phyloP scores from a whole-genome alignment of 1,139 yeast genomes.

The Nakaseomyces bracarensis region DNA sequence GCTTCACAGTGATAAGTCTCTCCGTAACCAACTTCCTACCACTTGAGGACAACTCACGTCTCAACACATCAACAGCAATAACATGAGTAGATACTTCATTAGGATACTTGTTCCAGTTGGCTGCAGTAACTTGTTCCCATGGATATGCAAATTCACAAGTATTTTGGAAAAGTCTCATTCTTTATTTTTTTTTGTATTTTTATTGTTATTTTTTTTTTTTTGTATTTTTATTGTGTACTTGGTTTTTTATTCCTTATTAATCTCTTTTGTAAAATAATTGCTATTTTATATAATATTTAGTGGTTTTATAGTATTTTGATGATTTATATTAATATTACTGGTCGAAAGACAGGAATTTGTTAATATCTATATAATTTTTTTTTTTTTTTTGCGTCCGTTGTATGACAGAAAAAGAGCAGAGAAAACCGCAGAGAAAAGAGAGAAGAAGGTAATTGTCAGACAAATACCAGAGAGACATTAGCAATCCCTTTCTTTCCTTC shows the following conservation, averaged over 20 bases:
- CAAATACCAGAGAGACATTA: too few species aligned
- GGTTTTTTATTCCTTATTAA: neutral
- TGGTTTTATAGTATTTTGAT: too few species aligned
- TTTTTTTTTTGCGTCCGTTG: too few species aligned
- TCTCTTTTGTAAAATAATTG: too few species aligned
- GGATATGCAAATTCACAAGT: slow-evolving; percentile 66
- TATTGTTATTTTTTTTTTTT: neutral
- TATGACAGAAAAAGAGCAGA: too few species aligned
- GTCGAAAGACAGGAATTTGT: too few species aligned
- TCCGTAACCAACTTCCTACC: slow-evolving; percentile 65
- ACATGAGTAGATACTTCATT: slow-evolving; percentile 89
- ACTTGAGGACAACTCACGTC: slow-evolving; percentile 54
- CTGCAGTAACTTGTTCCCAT: slow-evolving; percentile 93
- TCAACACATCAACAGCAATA: slow-evolving; percentile 83
- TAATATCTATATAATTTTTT: too few species aligned
- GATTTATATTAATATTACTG: too few species aligned
- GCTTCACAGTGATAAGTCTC: slow-evolving; percentile 82
- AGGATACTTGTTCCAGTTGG: slow-evolving; percentile 96
- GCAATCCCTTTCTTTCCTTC: too few species aligned
- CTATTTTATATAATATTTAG: too few species aligned
- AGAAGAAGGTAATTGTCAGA: too few species aligned
- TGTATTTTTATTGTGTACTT: neutral
- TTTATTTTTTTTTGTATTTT: neutral
- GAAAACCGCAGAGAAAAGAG: too few species aligned
- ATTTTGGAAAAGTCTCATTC: slow-evolving; percentile 72